phyloP scores from a whole-genome alignment of 2,329 filamentous ascomycete species.

The Boeremia lycopersici region DNA sequence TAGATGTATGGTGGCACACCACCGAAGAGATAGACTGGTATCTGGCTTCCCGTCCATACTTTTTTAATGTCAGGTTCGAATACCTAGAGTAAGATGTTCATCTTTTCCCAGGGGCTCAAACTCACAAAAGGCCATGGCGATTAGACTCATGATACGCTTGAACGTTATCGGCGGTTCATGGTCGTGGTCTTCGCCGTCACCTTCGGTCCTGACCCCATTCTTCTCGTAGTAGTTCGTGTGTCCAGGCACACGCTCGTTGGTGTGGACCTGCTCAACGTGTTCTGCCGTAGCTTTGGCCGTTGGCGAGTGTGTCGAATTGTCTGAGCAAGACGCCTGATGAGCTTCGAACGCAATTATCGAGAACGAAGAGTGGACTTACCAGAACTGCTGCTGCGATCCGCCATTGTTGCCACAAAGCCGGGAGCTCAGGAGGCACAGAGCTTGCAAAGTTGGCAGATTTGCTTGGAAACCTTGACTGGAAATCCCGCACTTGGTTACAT shows the following conservation, averaged over 20 bases:
- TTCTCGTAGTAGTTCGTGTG: conserved; percentile 56
- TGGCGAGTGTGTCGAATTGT: conserved; percentile 17
- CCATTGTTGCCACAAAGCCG: background rate
- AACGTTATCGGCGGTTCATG: conserved; percentile 20
- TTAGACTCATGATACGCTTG: conserved; percentile 58
- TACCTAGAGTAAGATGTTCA: background rate
- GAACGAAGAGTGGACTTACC: background rate
- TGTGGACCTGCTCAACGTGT: conserved; percentile 44
- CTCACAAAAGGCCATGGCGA: conserved; percentile 46
- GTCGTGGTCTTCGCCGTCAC: conserved; percentile 25
- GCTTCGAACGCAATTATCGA: background rate
- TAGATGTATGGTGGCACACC: conserved; percentile 58
- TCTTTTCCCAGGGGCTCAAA: background rate
- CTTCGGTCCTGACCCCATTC: conserved; percentile 49
- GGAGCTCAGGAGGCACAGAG: background rate
- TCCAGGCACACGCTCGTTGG: conserved; percentile 45
- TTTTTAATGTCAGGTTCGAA: background rate
- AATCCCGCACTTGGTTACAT: background rate
- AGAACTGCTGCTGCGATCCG: conserved; percentile 4
- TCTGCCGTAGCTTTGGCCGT: conserved; percentile 14
- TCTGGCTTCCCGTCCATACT: conserved; percentile 66
- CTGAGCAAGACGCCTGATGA: background rate
- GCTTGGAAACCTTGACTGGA: background rate
- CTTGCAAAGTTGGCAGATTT: background rate
- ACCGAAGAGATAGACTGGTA: conserved; percentile 54